Evolutionary conservation across 2,329 filamentous ascomycete species (phyloP).

Genomic region (Aspergillus phoenicis): DNA sequence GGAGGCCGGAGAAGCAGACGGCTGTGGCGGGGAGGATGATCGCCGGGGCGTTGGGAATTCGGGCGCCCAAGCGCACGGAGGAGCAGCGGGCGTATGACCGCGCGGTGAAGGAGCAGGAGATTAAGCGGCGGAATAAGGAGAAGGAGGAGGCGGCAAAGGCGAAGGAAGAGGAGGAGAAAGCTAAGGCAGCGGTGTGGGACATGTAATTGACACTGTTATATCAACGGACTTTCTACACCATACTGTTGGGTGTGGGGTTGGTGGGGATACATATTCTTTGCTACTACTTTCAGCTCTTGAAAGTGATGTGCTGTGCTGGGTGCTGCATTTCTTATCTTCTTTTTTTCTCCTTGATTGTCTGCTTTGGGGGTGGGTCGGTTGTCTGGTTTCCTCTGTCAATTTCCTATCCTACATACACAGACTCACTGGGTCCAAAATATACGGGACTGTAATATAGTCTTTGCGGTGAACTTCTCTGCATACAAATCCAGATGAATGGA

Average conservation of each 20-base stretch:
- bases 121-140: conserved; percentile 72
- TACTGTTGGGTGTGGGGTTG: not conserved
- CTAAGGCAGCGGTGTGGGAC: conserved; percentile 87
- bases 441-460: not conserved
- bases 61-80: conserved; percentile 77
- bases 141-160: conserved; percentile 65
- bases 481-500: not conserved
- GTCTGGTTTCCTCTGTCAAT: not conserved
- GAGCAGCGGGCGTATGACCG: conserved; percentile 87
- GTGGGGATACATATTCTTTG: not conserved
- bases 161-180: conserved; percentile 68
- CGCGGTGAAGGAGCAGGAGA: conserved; percentile 80
- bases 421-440: not conserved
- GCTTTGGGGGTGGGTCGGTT: not conserved
- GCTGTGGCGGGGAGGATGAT: conserved; percentile 89
- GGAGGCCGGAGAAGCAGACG: conserved; percentile 85
- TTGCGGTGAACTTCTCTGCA: not conserved
- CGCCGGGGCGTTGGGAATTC: conserved; percentile 80
- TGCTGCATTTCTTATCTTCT: not conserved
- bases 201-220: conserved; percentile 44
- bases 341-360: not conserved
- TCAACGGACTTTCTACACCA: too few species aligned
- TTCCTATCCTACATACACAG: not conserved
- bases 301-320: not conserved
- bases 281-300: not conserved